Evolutionary conservation across 345 rosid genomes (phyloP).

Genomic region (Geranium brycei): DNA sequence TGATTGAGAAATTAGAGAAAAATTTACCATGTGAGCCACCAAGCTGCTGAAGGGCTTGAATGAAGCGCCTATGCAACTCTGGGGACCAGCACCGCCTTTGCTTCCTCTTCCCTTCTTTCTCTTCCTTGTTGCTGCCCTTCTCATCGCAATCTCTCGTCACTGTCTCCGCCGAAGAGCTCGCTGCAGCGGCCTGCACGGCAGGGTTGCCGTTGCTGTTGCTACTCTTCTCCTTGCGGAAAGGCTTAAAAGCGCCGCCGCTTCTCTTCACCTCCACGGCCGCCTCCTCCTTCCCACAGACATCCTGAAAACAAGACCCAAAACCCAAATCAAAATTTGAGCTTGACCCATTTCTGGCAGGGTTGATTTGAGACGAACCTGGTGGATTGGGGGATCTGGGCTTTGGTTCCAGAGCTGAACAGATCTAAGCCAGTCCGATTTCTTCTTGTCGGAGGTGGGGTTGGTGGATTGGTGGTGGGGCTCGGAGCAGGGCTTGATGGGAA

Average conservation of each 20-base stretch:
- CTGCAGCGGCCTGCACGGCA: conserved; percentile 25
- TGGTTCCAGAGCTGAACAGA: conserved; percentile 92
- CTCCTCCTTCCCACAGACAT: conserved; percentile 5
- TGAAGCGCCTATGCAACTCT: conserved; percentile 15
- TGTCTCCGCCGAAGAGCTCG: conserved; percentile 27
- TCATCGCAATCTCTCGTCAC: conserved; percentile 15
- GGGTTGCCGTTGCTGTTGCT: not conserved
- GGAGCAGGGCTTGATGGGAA: conserved; percentile 40
- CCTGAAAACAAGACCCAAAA: not conserved
- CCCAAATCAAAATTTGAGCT: not conserved
- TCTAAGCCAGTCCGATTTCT: conserved; percentile 95
- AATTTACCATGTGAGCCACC: conserved; percentile 14
- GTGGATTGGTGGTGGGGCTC: conserved; percentile 7
- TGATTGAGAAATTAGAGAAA: too few relatives aligned
- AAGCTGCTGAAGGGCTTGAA: conserved; percentile 15
- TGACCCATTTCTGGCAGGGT: not conserved
- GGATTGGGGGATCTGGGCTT: conserved; percentile 39
- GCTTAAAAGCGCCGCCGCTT: conserved; percentile 69
- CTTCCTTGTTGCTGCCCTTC: not conserved
- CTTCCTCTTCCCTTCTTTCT: conserved; percentile 7
- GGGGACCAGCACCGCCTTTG: conserved; percentile 20
- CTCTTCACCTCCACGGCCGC: conserved; percentile 56
- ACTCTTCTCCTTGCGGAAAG: conserved; percentile 36
- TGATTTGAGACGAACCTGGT: conserved; percentile 21
- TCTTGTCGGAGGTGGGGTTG: conserved; percentile 21